Conservation (phyloP, 2,329 filamentous ascomycete genomes). For the Hymenoscyphus repandus region DNA sequence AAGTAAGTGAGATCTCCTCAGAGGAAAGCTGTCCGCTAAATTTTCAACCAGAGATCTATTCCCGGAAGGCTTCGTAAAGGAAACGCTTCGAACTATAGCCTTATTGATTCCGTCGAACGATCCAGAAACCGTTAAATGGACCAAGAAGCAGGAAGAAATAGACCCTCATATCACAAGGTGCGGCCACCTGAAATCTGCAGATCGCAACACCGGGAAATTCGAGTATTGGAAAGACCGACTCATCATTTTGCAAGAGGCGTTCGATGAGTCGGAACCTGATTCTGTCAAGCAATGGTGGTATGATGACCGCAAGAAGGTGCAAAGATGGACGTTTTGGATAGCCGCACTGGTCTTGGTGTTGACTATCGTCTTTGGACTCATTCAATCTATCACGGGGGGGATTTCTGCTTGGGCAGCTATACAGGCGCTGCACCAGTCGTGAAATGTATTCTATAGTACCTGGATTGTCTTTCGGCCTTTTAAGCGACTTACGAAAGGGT, state of each 20-base stretch:
- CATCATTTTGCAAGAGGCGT: constrained; percentile 37
- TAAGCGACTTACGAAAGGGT: too few species aligned
- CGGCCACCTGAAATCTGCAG: constrained; percentile 29
- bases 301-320: constrained; percentile 36
- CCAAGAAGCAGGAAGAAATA: too few species aligned
- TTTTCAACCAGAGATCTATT: too few species aligned
- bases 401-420: too few species aligned
- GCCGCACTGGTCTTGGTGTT: constrained; percentile 2
- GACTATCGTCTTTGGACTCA: constrained; percentile 32
- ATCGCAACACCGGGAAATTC: constrained; percentile 32
- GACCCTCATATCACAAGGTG: too few species aligned
- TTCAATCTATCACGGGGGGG: constrained; percentile 38
- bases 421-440: too few species aligned
- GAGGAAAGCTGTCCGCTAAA: too few species aligned
- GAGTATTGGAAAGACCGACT: constrained; percentile 39
- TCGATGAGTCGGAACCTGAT: constrained; percentile 34
- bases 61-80: background rate
- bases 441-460: too few species aligned
- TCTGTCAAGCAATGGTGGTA: constrained; percentile 38
- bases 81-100: background rate
- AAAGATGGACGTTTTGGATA: constrained; percentile 34
- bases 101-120: constrained; percentile 2
- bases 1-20: too few species aligned
- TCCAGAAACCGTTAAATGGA: too few species aligned
- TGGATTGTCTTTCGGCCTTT: too few species aligned